Conservation (phyloP, 768 basidiomycete species). For the Chalciporus chontae region DNA sequence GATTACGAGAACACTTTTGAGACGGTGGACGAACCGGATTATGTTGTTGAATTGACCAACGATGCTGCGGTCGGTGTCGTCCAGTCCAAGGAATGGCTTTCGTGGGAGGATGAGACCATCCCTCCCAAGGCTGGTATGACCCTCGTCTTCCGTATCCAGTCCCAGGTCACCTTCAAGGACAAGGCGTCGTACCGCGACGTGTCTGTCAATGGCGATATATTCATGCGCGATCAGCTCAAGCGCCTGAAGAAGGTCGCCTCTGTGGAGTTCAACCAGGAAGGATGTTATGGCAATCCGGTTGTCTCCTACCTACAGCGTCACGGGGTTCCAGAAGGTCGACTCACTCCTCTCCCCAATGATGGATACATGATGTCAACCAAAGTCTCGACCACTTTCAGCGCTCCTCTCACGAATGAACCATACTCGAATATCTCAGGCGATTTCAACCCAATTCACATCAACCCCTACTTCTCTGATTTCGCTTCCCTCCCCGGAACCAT, state of each 20-base stretch:
- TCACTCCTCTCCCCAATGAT: slow-evolving; percentile 74
- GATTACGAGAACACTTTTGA: slow-evolving; percentile 98
- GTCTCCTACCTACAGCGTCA: slow-evolving; percentile 90
- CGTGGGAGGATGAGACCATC: slow-evolving; percentile 81
- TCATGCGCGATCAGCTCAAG: slow-evolving; percentile 85
- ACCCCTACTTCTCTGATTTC: slow-evolving; percentile 96
- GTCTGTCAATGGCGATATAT: slow-evolving; percentile 80
- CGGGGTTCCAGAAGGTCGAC: slow-evolving; percentile 73
- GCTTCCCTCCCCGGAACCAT: slow-evolving; percentile 94
- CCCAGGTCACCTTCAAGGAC: slow-evolving; percentile 88
- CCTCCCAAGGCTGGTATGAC: slow-evolving; percentile 77
- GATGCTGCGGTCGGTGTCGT: slow-evolving; percentile 87
- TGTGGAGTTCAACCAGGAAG: slow-evolving; percentile 82
- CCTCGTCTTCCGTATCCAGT: slow-evolving; percentile 86
- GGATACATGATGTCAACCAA: slow-evolving; percentile 79
- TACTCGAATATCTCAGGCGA: slow-evolving; percentile 96
- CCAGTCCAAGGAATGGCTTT: slow-evolving; percentile 96
- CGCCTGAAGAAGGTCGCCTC: slow-evolving; percentile 84
- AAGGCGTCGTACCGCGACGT: slow-evolving; percentile 80
- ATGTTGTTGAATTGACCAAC: slow-evolving; percentile 67
- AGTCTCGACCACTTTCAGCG: slow-evolving; percentile 64
- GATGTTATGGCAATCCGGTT: slow-evolving; percentile 91
- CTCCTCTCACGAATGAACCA: slow-evolving; percentile 90
- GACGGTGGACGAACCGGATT: slow-evolving; percentile 84
- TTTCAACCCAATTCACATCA: slow-evolving; percentile 98